Percentiles rank a stretch among this genome's conserved stretches.
These are phyloP conservation scores for Phytophthora nicotianae DNA, from an alignment of 352 stramenopile genomes.

Conservation along the genomic window DNA sequence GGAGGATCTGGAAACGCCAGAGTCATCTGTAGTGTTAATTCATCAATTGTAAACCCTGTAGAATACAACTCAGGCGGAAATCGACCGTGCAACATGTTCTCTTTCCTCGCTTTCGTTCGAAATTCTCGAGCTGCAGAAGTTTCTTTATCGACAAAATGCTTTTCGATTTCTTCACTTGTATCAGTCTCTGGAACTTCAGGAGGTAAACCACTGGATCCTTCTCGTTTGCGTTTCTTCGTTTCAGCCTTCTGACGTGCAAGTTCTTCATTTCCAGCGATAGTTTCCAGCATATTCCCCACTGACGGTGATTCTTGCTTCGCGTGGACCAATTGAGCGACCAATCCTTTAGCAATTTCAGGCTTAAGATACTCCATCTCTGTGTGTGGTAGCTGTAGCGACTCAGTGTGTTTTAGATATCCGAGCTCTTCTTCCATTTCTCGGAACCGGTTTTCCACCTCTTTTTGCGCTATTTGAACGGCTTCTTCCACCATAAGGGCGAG, in stretches of 20 bases:
- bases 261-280: constrained; percentile 65
- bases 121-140: constrained; percentile 36
- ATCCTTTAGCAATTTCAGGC: constrained; percentile 65
- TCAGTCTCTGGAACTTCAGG: constrained; percentile 46
- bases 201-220: constrained; percentile 18
- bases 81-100: constrained; percentile 67
- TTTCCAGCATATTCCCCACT: constrained; percentile 53
- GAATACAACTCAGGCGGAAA: constrained; percentile 70
- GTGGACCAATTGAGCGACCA: constrained; percentile 59
- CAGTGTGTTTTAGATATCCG: constrained; percentile 61
- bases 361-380: constrained; percentile 63
- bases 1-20: constrained; percentile 64
- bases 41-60: constrained; percentile 68
- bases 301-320: constrained; percentile 61
- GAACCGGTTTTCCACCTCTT: constrained; percentile 84
- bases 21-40: constrained; percentile 51
- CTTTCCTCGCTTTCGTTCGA: constrained; percentile 39
- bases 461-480: constrained; percentile 74
- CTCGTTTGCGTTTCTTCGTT: constrained; percentile 39
- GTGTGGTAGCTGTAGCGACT: constrained; percentile 48
- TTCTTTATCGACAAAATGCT: constrained; percentile 59
- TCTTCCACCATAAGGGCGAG: constrained; percentile 85
- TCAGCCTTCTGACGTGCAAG: constrained; percentile 49
- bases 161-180: constrained; percentile 40
- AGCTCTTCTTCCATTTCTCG: constrained; percentile 89